These are phyloP conservation scores for Penicillium longicatenatum DNA, from an alignment of 495 filamentous ascomycete species.

Conservation along the genomic window DNA sequence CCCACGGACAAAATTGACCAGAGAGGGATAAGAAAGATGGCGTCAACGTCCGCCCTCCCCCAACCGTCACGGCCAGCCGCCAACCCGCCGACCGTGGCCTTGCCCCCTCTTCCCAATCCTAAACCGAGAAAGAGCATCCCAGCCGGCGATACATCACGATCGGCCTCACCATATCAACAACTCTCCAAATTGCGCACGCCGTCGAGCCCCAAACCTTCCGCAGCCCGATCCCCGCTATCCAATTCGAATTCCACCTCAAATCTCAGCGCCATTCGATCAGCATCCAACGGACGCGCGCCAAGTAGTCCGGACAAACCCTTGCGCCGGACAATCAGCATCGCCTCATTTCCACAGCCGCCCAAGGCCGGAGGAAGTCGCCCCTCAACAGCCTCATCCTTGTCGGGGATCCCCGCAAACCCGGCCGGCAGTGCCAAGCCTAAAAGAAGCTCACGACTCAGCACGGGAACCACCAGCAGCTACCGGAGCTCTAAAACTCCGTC, in stretches of 20 bases:
- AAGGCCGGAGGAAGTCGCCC: conserved; percentile 56
- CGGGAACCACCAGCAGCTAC: conserved; percentile 47
- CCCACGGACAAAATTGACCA: background rate
- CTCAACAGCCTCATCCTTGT: conserved; percentile 43
- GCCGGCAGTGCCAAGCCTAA: conserved; percentile 34
- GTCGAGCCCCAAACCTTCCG: conserved; percentile 60
- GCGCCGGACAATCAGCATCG: conserved; percentile 85
- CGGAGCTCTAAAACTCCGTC: conserved; percentile 64
- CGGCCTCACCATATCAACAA: conserved; percentile 43
- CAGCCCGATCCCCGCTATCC: conserved; percentile 47
- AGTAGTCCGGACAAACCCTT: conserved; percentile 63
- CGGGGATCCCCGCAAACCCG: conserved; percentile 28
- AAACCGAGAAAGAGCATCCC: conserved; percentile 69
- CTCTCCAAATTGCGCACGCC: conserved; percentile 62
- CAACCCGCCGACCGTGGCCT: conserved; percentile 63
- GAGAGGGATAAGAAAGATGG: conserved; percentile 40
- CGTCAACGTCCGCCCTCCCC: conserved; percentile 61
- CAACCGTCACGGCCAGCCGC: conserved; percentile 61
- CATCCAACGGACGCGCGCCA: conserved; percentile 35
- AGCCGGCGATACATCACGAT: conserved; percentile 44
- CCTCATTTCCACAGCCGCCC: conserved; percentile 89
- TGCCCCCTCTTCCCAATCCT: conserved; percentile 69
- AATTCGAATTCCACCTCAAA: conserved; percentile 41
- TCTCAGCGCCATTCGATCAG: conserved; percentile 40
- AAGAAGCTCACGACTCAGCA: conserved; percentile 42